These are phyloP conservation scores for Monilinia polystroma DNA, from an alignment of 2,329 filamentous ascomycete genomes.

Conservation along the genomic window DNA sequence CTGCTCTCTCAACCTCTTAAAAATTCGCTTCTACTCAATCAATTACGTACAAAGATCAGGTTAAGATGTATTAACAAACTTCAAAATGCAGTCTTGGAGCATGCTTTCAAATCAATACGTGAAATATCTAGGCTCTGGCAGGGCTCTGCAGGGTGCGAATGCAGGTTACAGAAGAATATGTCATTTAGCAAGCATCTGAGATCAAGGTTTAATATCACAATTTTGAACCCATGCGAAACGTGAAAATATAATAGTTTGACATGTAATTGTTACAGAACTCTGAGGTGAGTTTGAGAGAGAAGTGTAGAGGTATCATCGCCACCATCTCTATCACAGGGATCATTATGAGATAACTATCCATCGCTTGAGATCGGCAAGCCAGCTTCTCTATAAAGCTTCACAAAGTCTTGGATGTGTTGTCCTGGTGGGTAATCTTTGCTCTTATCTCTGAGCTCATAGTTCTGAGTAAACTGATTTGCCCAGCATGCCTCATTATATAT, in stretches of 20 bases:
- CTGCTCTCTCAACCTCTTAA: background rate
- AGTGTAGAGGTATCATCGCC: background rate
- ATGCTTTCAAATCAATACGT: background rate
- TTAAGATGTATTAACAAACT: background rate
- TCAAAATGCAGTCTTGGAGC: background rate
- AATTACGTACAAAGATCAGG: background rate
- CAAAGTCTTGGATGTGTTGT: background rate
- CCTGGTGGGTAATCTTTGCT: constrained; percentile 9
- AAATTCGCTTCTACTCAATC: background rate
- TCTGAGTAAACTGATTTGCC: background rate
- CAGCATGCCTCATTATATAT: constrained; percentile 1
- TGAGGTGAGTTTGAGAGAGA: background rate
- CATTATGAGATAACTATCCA: background rate
- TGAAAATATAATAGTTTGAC: background rate
- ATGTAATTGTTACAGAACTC: background rate
- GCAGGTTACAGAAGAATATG: background rate
- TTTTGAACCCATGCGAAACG: background rate
- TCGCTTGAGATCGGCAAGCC: background rate
- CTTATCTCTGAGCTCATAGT: constrained; percentile 2
- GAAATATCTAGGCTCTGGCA: background rate
- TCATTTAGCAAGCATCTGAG: background rate
- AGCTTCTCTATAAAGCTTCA: background rate
- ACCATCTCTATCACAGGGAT: background rate
- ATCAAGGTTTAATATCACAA: too few relatives aligned
- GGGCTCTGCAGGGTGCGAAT: too few relatives aligned